These are phyloP conservation scores for Ustilago crameri DNA, from an alignment of 1,284 basidiomycete genomes.

Conservation along the genomic window DNA sequence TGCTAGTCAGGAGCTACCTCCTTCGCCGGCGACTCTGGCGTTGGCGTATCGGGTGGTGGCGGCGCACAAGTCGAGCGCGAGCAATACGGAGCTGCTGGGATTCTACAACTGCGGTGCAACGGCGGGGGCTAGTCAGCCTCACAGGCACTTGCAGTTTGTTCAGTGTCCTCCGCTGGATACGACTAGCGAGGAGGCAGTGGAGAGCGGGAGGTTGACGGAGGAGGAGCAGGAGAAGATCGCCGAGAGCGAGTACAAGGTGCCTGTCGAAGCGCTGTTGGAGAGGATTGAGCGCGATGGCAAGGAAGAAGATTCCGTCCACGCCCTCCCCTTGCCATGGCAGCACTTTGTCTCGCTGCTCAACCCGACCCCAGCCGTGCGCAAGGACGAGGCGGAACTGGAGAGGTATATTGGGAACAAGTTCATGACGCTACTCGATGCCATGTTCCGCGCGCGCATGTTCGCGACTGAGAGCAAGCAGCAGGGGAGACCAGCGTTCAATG, in stretches of 20 bases:
- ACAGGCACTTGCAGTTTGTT: constrained; percentile 64
- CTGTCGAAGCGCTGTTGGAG: constrained; percentile 58
- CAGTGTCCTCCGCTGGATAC: constrained; percentile 45
- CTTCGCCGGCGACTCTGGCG: constrained; percentile 53
- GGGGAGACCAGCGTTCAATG: constrained; percentile 48
- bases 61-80: constrained; percentile 14
- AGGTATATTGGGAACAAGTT: constrained; percentile 58
- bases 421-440: constrained; percentile 55
- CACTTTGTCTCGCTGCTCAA: constrained; percentile 63
- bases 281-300: constrained; percentile 61
- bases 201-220: background rate
- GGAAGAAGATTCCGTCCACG: constrained; percentile 55
- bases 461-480: background rate
- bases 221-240: constrained; percentile 35
- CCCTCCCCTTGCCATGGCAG: constrained; percentile 63
- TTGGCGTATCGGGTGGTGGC: constrained; percentile 56
- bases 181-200: constrained; percentile 7
- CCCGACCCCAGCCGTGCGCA: constrained; percentile 12
- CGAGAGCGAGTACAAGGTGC: constrained; percentile 40
- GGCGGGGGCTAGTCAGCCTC: constrained; percentile 61
- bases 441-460: constrained; percentile 55
- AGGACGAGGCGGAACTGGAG: constrained; percentile 25
- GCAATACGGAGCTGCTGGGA: constrained; percentile 44
- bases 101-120: constrained; percentile 66
- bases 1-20: constrained; percentile 60